These are phyloP conservation scores for Spinacia oleracea DNA, from an alignment of 179 eudicot species.

Conservation along the genomic window DNA sequence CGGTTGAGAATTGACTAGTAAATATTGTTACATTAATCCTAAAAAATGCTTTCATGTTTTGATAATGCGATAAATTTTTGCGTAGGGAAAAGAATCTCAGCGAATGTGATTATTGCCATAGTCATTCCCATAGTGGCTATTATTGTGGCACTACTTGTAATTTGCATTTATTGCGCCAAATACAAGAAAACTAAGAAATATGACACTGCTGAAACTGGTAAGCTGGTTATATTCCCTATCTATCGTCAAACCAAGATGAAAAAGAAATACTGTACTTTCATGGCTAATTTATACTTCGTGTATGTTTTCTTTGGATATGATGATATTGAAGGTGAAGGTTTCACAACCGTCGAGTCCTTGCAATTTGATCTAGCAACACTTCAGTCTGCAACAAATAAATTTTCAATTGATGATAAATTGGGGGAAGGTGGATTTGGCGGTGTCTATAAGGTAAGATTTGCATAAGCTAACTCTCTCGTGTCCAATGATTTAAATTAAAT, in stretches of 20 bases:
- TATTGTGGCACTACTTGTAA: background rate
- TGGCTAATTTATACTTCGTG: no score
- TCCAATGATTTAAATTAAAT: no score
- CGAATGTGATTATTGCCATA: constrained; percentile 20
- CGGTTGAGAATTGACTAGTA: no score
- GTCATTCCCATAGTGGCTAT: constrained; percentile 7
- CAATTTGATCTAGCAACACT: constrained; percentile 29
- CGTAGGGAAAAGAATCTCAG: constrained; percentile 23
- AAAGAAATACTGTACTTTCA: no score
- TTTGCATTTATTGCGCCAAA: background rate
- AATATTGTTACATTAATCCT: no score
- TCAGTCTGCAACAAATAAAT: constrained; percentile 30
- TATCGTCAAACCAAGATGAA: no score
- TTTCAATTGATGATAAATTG: constrained; percentile 25
- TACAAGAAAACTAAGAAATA: constrained; percentile 1
- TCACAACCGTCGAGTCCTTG: constrained; percentile 21
- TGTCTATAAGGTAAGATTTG: constrained; percentile 31
- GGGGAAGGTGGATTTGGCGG: constrained; percentile 45
- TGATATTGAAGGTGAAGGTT: constrained; percentile 22
- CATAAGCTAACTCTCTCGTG: no score
- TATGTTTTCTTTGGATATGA: no score
- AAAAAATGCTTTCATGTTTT: no score
- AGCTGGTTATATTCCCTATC: background rate
- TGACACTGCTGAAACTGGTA: background rate
- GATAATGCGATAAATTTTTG: no score